Evolutionary conservation across 306 rosid genomes (phyloP).

Genomic region (Acacia acuminata): DNA sequence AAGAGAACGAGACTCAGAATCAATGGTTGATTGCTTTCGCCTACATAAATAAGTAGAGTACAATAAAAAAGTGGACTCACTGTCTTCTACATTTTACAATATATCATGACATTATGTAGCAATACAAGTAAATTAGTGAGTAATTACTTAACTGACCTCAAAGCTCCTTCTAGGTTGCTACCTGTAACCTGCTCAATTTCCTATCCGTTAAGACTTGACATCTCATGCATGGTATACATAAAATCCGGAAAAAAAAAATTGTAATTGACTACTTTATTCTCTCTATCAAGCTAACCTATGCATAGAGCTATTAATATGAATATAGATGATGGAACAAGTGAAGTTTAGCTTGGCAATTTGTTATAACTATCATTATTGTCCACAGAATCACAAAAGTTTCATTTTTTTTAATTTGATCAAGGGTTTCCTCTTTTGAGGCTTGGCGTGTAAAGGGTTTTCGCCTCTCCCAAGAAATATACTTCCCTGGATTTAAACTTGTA

Average conservation of each 20-base stretch:
- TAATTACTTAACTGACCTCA: constrained; percentile 33
- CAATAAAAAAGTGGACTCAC: background rate
- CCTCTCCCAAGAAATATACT: too few species aligned
- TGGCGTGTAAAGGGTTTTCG: too few species aligned
- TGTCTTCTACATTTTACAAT: background rate
- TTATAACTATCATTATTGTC: too few species aligned
- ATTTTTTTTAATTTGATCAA: too few species aligned
- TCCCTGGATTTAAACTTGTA: too few species aligned
- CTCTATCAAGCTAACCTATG: too few species aligned
- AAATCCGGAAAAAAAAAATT: too few species aligned
- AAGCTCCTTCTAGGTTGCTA: constrained; percentile 5
- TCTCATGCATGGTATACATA: background rate
- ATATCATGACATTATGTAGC: background rate
- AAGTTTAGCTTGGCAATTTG: background rate
- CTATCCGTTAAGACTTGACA: background rate
- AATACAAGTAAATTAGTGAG: background rate
- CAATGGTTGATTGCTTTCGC: constrained; percentile 22
- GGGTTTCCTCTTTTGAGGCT: too few species aligned
- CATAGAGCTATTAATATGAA: background rate
- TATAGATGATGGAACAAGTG: background rate
- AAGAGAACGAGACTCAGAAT: constrained; percentile 16
- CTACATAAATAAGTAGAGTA: background rate
- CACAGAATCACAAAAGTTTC: background rate
- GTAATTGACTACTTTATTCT: too few species aligned
- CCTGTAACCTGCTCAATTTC: constrained; percentile 22